Base-by-base conservation (phyloP, 371 early-diverging fungal genomes). In the Mortierella sp. region DNA sequence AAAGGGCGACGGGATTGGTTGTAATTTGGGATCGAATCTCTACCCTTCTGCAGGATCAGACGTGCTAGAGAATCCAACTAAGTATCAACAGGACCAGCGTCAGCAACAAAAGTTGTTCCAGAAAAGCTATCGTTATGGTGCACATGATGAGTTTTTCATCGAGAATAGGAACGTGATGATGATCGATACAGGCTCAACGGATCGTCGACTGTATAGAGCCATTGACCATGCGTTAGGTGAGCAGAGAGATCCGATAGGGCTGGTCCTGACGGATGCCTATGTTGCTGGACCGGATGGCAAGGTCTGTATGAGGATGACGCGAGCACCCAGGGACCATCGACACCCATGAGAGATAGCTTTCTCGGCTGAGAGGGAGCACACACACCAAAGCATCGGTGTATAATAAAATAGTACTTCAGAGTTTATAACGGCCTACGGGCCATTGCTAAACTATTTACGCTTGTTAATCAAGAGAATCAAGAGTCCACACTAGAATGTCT, bases 1-100 rank as follows among this genome's bases (percentile, higher is more conserved):
- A 50, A 76, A 76, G 32, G 76, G 76, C 23, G 70, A 69, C 1
- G 76, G 76, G n/a, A 56, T 76, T 39, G 76, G 57, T 21, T 76
- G 76, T 28, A 69, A 60, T 31, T 27, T 53, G 1, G 70, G 53
- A 0, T 27, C 70, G 9, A 50, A 24, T 28, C 46, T 76, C n/a
- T 76, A 76, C 54, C 70, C 76, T 6, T 49, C 69, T 4, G 61
- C 64, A 1, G 63, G 58, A 6, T 47, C 73, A 11, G 57, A 43
- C 37, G 60, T 68, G 9, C 51, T 73, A 19, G 39, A n/a, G 24
- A 44, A 73, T 21, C 68, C 68, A 0, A 39, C 21, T n/a, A 30
- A 54, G 43, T 68, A 54, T 27, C 44, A 42, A 0, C 26, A 54
- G 8, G 59, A 63, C 8, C 63, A 67, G 50, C 32, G 28, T 17